A percentile compares a stretch with the other conserved stretches of the same genome.
These are phyloP conservation scores for Acer campestre DNA, from an alignment of 345 rosid genomes.

Conservation along the genomic window DNA sequence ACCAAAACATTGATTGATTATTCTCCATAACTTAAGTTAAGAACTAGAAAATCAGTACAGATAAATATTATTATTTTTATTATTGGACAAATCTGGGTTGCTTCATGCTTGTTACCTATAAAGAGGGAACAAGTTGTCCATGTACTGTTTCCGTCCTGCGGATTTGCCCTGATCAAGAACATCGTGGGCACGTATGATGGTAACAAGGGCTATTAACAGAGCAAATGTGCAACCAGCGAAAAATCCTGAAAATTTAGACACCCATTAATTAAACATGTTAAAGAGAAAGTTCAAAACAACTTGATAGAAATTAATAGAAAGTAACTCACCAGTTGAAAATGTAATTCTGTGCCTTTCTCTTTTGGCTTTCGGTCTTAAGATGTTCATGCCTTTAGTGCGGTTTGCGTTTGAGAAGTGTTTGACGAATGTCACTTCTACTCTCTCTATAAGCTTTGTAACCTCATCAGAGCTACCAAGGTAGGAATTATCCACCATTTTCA, in stretches of 20 bases:
- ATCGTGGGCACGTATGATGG: constrained; percentile 41
- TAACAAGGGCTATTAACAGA: constrained; percentile 45
- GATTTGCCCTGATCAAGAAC: constrained; percentile 18
- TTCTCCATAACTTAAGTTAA: constrained; percentile 3
- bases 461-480: constrained; percentile 62
- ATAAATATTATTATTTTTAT: too few species aligned
- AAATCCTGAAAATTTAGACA: constrained; percentile 44
- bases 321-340: constrained; percentile 49
- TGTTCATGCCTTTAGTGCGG: constrained; percentile 55
- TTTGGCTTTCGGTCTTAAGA: constrained; percentile 52
- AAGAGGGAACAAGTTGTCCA: constrained; percentile 67
- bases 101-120: constrained; percentile 43
- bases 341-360: constrained; percentile 59
- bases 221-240: constrained; percentile 57
- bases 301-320: neutral
- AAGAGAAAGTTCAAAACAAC: neutral
- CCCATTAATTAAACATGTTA: neutral
- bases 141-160: constrained; percentile 34
- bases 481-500: constrained; percentile 67
- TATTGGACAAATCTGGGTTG: too few species aligned
- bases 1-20: neutral
- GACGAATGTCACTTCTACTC: constrained; percentile 64
- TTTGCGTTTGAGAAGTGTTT: constrained; percentile 71
- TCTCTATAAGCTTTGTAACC: constrained; percentile 58
- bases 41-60: neutral